Percentiles rank a stretch among this genome's conserved stretches.
phyloP scores from a whole-genome alignment of 2,329 filamentous ascomycete species.

The Cytospora paraplurivora region DNA sequence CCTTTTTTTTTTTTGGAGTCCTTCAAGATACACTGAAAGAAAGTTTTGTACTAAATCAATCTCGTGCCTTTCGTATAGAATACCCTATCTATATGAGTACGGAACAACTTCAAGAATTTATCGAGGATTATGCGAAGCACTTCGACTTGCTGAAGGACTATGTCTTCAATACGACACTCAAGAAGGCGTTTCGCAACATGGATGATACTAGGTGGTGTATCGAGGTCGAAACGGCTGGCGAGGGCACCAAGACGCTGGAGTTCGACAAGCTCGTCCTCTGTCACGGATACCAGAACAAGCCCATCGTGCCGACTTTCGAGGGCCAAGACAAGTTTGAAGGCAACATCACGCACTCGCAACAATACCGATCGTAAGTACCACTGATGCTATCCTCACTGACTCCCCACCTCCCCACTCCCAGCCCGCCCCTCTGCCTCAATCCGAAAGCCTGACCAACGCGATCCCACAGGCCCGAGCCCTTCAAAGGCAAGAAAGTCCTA shows the following conservation, averaged over 20 bases:
- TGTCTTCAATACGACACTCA: slow-evolving; percentile 34
- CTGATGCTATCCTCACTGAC: too few relatives aligned
- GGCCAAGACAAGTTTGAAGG: slow-evolving; percentile 28
- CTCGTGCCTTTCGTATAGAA: neutral
- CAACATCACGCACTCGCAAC: slow-evolving; percentile 25
- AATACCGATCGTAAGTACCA: slow-evolving; percentile 23
- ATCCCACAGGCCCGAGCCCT: slow-evolving; percentile 21
- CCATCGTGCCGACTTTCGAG: slow-evolving; percentile 24
- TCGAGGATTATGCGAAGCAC: slow-evolving; percentile 39
- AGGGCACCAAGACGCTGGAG: slow-evolving; percentile 24
- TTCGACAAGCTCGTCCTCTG: slow-evolving; percentile 33
- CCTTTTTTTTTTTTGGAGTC: slow-evolving; percentile 17
- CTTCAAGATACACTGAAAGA: neutral
- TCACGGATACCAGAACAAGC: slow-evolving; percentile 24
- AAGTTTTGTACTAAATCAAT: neutral
- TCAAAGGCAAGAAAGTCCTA: slow-evolving; percentile 27
- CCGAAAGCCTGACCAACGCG: neutral
- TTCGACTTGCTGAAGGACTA: slow-evolving; percentile 36
- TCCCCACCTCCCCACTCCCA: too few relatives aligned
- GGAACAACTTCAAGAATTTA: slow-evolving; percentile 37
- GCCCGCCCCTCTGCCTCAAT: neutral
- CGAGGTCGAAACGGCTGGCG: slow-evolving; percentile 32
- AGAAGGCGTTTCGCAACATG: slow-evolving; percentile 30
- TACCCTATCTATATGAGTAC: slow-evolving; percentile 26
- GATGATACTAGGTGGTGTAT: slow-evolving; percentile 35